Evolutionary conservation across 2,329 filamentous ascomycete genomes (phyloP).

Genomic region (Sporothrix mexicana): DNA sequence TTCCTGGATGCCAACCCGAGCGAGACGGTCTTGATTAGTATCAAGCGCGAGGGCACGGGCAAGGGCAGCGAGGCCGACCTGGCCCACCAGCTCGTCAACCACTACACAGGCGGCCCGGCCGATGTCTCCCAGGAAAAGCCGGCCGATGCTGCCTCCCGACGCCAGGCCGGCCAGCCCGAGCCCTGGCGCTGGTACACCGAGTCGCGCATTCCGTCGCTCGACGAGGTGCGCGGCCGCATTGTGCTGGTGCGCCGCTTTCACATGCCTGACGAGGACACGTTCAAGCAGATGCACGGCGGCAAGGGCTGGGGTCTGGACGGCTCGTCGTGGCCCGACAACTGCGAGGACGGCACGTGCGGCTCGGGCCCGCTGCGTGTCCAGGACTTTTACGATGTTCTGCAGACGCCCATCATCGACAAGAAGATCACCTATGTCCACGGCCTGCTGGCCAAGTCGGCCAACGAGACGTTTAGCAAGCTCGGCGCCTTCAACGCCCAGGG

Average conservation of each 20-base stretch:
- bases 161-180: constrained; percentile 20
- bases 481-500: background rate
- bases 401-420: constrained; percentile 74
- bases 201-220: constrained; percentile 76
- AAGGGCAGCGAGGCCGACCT: constrained; percentile 80
- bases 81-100: constrained; percentile 71
- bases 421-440: constrained; percentile 78
- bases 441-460: constrained; percentile 76
- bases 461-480: constrained; percentile 48
- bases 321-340: constrained; percentile 84
- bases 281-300: constrained; percentile 58
- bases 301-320: constrained; percentile 66
- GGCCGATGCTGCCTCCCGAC: background rate
- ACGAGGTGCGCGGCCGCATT: constrained; percentile 79
- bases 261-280: constrained; percentile 57
- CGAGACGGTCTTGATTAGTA: constrained; percentile 82
- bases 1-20: constrained; percentile 80
- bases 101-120: constrained; percentile 66
- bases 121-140: constrained; percentile 31
- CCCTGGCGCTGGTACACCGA: constrained; percentile 74
- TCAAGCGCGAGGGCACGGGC: constrained; percentile 91
- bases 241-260: constrained; percentile 83
- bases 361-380: constrained; percentile 82
- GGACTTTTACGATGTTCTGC: constrained; percentile 89
- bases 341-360: constrained; percentile 71